Evolutionary conservation across 345 rosid species (phyloP), one percentile per base, ranked within the genome.

Genomic region (Erucastrum elatum): DNA sequence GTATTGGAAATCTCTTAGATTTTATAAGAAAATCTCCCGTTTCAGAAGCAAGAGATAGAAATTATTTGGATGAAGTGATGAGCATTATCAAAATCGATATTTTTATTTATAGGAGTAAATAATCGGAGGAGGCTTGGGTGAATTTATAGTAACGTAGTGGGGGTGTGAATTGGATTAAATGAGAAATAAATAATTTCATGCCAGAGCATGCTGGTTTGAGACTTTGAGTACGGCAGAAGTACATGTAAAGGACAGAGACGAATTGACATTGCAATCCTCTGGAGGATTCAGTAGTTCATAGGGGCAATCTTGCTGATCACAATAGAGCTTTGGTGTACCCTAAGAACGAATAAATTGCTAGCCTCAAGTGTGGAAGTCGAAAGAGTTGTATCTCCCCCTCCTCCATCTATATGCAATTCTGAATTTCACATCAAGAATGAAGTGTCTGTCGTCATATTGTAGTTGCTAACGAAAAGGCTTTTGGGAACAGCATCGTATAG

Each of bases 341-440:
- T 90, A 72, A 96, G 96, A 71, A 96, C 97, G 78, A 96, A 84
- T 82, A 93, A 84, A 83, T 96, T 93, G 84, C 99, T 96, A 70
- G 96, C 91, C 86, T 93, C 99, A 66, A 96, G 96, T 68, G 68
- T 87, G 73, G 99, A 93, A 74, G 97, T 93, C 25, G 90, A 83
- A 74, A 96, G 94, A 74, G 88, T 75, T 59, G 82, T 69, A 76
- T 96, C 99, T 77, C 90, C 97, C 46, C 79, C 82, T 82, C 96
- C 97, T 10, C 94, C 99, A 84, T 89, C 90, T 77, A 96, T 87
- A 78, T 90, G 77, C 96, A 96, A 83, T 86, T 91, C 71, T 59
- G 99, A 96, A 79, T 96, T 93, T 98, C 98, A 96, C 98, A 96
- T 90, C 86, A 96, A 85, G 85, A 96, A 96, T 91, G 35, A 97